phyloP scores from a whole-genome alignment of 2,329 filamentous ascomycete species.

The Thielaviopsis euricoi region DNA sequence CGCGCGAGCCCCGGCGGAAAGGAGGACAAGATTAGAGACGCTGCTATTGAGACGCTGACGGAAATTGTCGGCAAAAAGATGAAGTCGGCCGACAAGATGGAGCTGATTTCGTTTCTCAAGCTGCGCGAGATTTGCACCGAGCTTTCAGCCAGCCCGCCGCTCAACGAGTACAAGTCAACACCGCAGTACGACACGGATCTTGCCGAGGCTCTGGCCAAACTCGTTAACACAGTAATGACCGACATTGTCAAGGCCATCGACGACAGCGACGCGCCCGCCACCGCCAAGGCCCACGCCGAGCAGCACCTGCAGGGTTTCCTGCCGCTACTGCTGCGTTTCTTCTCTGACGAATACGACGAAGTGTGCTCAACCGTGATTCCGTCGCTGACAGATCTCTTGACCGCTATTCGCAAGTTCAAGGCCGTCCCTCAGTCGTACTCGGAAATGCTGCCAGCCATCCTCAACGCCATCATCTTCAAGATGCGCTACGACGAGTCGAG shows the following conservation, averaged over 20 bases:
- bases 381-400: constrained; percentile 79
- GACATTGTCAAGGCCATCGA: constrained; percentile 83
- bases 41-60: constrained; percentile 85
- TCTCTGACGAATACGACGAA: constrained; percentile 95
- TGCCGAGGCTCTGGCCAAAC: constrained; percentile 84
- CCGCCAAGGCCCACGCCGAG: constrained; percentile 59
- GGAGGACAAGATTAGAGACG: constrained; percentile 70
- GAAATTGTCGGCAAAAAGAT: constrained; percentile 98
- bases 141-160: constrained; percentile 65
- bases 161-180: constrained; percentile 64
- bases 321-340: constrained; percentile 79
- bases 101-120: constrained; percentile 83
- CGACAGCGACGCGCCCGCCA: constrained; percentile 40
- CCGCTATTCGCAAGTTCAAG: constrained; percentile 70
- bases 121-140: constrained; percentile 71
- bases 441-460: constrained; percentile 70
- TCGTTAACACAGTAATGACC: constrained; percentile 77
- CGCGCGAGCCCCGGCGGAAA: constrained; percentile 36
- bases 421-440: constrained; percentile 58
- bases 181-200: constrained; percentile 88
- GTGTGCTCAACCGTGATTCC: constrained; percentile 92
- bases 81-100: constrained; percentile 82
- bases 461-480: constrained; percentile 84
- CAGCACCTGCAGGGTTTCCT: constrained; percentile 70
- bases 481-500: constrained; percentile 97